These are phyloP conservation scores for Hypoxylon sp. DNA, from an alignment of 2,329 filamentous ascomycete species.

Conservation along the genomic window DNA sequence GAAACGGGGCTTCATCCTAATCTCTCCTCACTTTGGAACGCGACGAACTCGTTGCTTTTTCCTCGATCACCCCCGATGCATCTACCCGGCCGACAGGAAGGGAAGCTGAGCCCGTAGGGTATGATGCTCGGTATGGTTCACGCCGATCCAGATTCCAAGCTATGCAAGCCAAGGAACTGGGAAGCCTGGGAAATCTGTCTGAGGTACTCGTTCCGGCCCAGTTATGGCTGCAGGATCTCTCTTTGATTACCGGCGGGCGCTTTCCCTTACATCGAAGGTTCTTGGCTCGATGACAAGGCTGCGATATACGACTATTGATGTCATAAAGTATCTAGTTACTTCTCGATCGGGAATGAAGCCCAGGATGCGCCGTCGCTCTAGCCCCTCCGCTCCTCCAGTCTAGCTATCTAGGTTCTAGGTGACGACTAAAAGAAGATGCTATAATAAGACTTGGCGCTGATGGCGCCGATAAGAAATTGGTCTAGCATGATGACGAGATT, in stretches of 20 bases:
- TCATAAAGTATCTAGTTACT: slow-evolving; percentile 24
- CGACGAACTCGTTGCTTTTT: slow-evolving; percentile 5
- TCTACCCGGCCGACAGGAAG: slow-evolving; percentile 31
- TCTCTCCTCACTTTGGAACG: neutral
- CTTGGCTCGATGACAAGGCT: slow-evolving; percentile 33
- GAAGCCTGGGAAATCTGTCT: slow-evolving; percentile 27
- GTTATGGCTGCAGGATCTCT: slow-evolving; percentile 35
- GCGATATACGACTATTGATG: slow-evolving; percentile 28
- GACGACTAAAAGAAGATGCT: neutral
- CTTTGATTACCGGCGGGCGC: slow-evolving; percentile 33
- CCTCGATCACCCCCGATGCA: slow-evolving; percentile 16
- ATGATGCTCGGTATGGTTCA: slow-evolving; percentile 19
- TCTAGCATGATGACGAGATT: slow-evolving; percentile 16
- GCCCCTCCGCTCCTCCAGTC: slow-evolving; percentile 26
- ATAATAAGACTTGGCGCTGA: slow-evolving; percentile 32
- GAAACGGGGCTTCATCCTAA: slow-evolving; percentile 15
- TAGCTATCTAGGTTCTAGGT: neutral
- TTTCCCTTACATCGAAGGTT: slow-evolving; percentile 23
- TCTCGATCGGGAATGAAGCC: slow-evolving; percentile 28
- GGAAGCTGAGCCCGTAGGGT: slow-evolving; percentile 24
- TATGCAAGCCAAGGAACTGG: slow-evolving; percentile 34
- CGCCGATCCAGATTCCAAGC: slow-evolving; percentile 38
- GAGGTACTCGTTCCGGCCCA: slow-evolving; percentile 29
- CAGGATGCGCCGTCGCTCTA: slow-evolving; percentile 31
- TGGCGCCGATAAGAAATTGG: slow-evolving; percentile 32